These are phyloP conservation scores for Paraglomus brasilianum DNA, from an alignment of 192 early-diverging fungal genomes.

Conservation along the genomic window DNA sequence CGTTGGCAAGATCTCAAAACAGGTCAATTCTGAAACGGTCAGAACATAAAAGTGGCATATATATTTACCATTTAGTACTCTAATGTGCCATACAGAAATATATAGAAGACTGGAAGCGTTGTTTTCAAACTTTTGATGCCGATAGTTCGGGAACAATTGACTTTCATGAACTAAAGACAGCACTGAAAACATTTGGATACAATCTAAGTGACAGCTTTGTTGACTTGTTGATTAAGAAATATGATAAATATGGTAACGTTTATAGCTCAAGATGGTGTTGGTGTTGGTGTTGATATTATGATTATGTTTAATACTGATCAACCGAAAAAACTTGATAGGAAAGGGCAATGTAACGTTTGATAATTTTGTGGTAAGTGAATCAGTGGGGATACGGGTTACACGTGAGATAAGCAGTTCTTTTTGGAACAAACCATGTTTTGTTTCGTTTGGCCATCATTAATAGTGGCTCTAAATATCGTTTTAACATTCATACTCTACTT, in stretches of 20 bases:
- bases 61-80: too few species aligned
- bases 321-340: too few species aligned
- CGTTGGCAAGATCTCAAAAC: too few species aligned
- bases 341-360: conserved; percentile 35
- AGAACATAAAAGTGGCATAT: too few species aligned
- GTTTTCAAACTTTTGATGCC: conserved; percentile 64
- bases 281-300: background rate
- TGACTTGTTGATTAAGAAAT: conserved; percentile 35
- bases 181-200: conserved; percentile 41
- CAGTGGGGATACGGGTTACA: too few species aligned
- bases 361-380: conserved; percentile 33
- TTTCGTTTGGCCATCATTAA: background rate
- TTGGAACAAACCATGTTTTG: too few species aligned
- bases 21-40: too few species aligned
- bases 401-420: background rate
- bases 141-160: conserved; percentile 70
- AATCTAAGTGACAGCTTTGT: conserved; percentile 38
- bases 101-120: conserved; percentile 69
- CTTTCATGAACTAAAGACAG: conserved; percentile 36
- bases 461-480: background rate
- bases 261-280: too few species aligned
- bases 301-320: background rate
- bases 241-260: conserved; percentile 51
- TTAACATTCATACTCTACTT: conserved; percentile 31
- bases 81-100: conserved; percentile 36